A percentile compares a stretch with the other conserved stretches of the same genome.
Conservation (phyloP, 2,329 filamentous ascomycete genomes). For the Ophiostoma quercus region DNA sequence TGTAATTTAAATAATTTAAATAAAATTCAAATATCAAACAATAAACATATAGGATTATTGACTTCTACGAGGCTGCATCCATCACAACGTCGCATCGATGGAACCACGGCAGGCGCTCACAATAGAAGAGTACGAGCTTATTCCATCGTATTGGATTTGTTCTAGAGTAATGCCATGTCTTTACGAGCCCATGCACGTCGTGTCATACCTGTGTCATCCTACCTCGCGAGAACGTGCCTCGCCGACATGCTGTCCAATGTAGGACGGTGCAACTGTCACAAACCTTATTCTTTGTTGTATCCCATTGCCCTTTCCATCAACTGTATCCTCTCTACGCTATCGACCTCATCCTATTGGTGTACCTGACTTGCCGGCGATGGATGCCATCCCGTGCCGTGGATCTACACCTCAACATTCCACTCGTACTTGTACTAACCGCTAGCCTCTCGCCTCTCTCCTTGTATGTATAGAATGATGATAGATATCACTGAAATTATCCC, state of each 20-base stretch:
- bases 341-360: background rate
- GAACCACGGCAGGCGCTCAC: conserved; percentile 10
- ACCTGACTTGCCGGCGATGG: background rate
- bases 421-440: too few relatives aligned
- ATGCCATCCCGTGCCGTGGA: conserved; percentile 5
- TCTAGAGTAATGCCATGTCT: background rate
- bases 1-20: background rate
- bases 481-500: background rate
- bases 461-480: too few relatives aligned
- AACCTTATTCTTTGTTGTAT: background rate
- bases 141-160: background rate
- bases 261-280: background rate
- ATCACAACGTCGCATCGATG: conserved; percentile 1
- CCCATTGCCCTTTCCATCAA: too few relatives aligned
- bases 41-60: background rate
- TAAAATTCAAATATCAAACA: background rate
- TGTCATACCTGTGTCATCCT: background rate
- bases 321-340: background rate
- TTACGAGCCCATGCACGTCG: background rate
- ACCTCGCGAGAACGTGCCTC: background rate
- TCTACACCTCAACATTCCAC: background rate
- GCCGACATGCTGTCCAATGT: background rate
- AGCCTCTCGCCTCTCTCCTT: too few relatives aligned
- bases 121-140: background rate
- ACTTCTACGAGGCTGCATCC: background rate